These are phyloP conservation scores for Geranium brycei DNA, from an alignment of 345 rosid genomes.

Conservation along the genomic window DNA sequence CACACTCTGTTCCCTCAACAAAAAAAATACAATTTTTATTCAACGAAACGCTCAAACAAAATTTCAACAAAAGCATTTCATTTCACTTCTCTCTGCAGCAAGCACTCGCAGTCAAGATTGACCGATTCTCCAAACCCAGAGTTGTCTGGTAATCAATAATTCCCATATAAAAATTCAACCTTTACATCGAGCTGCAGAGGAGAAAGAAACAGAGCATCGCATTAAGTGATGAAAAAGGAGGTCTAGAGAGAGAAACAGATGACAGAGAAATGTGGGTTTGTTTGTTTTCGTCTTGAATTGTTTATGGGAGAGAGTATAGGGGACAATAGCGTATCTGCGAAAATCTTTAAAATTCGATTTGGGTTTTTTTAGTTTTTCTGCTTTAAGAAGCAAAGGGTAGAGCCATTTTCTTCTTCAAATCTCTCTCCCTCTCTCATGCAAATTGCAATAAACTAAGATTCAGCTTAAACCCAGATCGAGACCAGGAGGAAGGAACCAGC, in stretches of 20 bases:
- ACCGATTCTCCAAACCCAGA: too few relatives aligned
- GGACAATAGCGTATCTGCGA: slow-evolving; percentile 41
- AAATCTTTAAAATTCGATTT: slow-evolving; percentile 81
- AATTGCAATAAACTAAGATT: not conserved
- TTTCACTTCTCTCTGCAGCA: too few relatives aligned
- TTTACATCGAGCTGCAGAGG: too few relatives aligned
- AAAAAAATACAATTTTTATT: not conserved
- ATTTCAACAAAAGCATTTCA: too few relatives aligned
- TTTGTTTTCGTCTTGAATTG: not conserved
- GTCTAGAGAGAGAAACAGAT: too few relatives aligned
- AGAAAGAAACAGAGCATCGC: too few relatives aligned
- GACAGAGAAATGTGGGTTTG: not conserved
- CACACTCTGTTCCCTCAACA: not conserved
- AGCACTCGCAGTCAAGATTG: too few relatives aligned
- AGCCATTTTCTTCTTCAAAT: not conserved
- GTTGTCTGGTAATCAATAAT: too few relatives aligned
- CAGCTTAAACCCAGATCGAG: not conserved
- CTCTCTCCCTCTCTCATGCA: not conserved
- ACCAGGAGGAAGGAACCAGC: not conserved
- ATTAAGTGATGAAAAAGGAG: too few relatives aligned
- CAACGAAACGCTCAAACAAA: not conserved
- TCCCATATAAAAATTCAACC: too few relatives aligned
- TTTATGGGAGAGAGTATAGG: slow-evolving; percentile 11
- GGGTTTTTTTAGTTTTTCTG: slow-evolving; percentile 19
- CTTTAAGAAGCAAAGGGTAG: not conserved